A percentile compares a stretch with the other conserved stretches of the same genome.
Conservation (phyloP, 352 stramenopile species). For the Globisporangium spiculum region DNA sequence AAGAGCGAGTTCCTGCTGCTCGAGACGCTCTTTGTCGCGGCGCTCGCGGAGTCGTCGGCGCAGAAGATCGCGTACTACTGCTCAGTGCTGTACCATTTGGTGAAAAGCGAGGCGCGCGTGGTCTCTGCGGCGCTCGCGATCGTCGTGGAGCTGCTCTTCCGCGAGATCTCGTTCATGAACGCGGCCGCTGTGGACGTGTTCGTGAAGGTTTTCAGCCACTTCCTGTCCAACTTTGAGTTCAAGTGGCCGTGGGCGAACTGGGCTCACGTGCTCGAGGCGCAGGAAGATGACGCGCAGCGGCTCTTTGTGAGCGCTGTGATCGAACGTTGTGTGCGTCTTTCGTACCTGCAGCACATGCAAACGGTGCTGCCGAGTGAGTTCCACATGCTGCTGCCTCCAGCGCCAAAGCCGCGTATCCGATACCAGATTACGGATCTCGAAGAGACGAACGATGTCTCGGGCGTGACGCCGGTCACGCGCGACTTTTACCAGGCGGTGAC, state of each 20-base stretch:
- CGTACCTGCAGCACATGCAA: slow-evolving; percentile 86
- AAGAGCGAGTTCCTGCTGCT: slow-evolving; percentile 82
- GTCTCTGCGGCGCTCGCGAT: slow-evolving; percentile 78
- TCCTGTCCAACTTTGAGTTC: slow-evolving; percentile 87
- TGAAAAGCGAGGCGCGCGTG: slow-evolving; percentile 65
- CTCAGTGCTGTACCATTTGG: slow-evolving; percentile 70
- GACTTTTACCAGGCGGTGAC: slow-evolving; percentile 58
- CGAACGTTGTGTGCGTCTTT: slow-evolving; percentile 80
- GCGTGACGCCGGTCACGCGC: slow-evolving; percentile 25
- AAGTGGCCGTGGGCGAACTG: slow-evolving; percentile 84
- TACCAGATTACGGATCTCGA: slow-evolving; percentile 31
- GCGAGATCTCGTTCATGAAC: slow-evolving; percentile 73
- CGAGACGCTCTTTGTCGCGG: slow-evolving; percentile 65
- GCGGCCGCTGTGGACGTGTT: slow-evolving; percentile 56
- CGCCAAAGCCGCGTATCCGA: slow-evolving; percentile 64
- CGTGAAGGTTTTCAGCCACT: slow-evolving; percentile 82
- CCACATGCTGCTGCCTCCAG: slow-evolving; percentile 72
- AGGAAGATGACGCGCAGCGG: slow-evolving; percentile 77
- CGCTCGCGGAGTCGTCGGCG: slow-evolving; percentile 41
- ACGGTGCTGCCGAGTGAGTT: slow-evolving; percentile 66
- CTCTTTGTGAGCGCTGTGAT: slow-evolving; percentile 85
- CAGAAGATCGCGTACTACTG: slow-evolving; percentile 64
- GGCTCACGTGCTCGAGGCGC: slow-evolving; percentile 72
- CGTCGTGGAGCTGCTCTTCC: slow-evolving; percentile 82
- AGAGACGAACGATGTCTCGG: slow-evolving; percentile 22